These are phyloP conservation scores for Leccinum fuscescens DNA, from an alignment of 1,284 basidiomycete genomes.

Conservation along the genomic window DNA sequence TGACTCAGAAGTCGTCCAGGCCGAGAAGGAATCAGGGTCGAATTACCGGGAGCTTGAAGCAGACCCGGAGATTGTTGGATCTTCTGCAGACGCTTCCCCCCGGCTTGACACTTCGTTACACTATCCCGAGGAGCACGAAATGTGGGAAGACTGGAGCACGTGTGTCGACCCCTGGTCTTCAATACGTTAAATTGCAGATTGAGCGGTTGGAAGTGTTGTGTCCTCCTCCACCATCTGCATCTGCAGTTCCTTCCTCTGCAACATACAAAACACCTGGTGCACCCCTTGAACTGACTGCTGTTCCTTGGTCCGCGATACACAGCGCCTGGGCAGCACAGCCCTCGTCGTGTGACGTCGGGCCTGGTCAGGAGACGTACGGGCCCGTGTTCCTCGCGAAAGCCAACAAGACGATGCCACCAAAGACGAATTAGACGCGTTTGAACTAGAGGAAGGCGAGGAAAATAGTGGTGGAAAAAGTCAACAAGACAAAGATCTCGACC, in stretches of 20 bases:
- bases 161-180: slow-evolving; percentile 63
- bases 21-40: slow-evolving; percentile 3
- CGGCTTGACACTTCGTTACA: not conserved
- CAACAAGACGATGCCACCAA: slow-evolving; percentile 43
- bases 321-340: slow-evolving; percentile 60
- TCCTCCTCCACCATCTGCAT: slow-evolving; percentile 35
- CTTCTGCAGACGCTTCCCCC: slow-evolving; percentile 14
- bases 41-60: slow-evolving; percentile 19
- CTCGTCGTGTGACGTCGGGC: slow-evolving; percentile 51
- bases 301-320: slow-evolving; percentile 64
- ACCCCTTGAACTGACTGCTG: slow-evolving; percentile 52
- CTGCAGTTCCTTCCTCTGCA: slow-evolving; percentile 9
- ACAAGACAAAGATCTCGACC: slow-evolving; percentile 70
- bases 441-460: slow-evolving; percentile 37
- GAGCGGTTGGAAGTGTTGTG: slow-evolving; percentile 66
- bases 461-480: slow-evolving; percentile 69
- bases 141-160: slow-evolving; percentile 76
- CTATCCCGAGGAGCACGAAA: slow-evolving; percentile 35
- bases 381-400: slow-evolving; percentile 38
- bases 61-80: slow-evolving; percentile 15
- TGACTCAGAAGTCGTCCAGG: slow-evolving; percentile 3
- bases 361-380: slow-evolving; percentile 58
- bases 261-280: slow-evolving; percentile 30
- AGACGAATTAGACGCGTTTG: slow-evolving; percentile 33
- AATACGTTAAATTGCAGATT: slow-evolving; percentile 69